These are phyloP conservation scores for Sclerotiophoma versabilis DNA, from an alignment of 2,329 filamentous ascomycete genomes.

Conservation along the genomic window DNA sequence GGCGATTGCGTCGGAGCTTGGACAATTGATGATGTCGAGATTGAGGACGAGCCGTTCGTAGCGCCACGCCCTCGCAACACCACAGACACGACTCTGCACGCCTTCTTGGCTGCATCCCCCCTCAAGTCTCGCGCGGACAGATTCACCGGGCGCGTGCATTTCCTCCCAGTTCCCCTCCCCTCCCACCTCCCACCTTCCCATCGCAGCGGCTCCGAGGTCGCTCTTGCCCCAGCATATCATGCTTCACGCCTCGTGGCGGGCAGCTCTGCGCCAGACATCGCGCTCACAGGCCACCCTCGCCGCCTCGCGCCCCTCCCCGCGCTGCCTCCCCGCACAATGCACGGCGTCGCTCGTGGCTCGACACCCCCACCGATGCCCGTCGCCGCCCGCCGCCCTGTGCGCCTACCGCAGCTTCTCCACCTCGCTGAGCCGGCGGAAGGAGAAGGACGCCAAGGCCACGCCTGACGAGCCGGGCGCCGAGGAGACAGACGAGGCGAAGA, in stretches of 20 bases:
- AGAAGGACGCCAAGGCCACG: constrained; percentile 59
- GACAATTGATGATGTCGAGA: constrained; percentile 19
- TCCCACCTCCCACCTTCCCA: not conserved
- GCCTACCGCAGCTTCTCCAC: constrained; percentile 50
- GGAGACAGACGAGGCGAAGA: constrained; percentile 52
- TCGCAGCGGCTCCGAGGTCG: constrained; percentile 18
- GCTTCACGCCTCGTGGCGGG: constrained; percentile 71
- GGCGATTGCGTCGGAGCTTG: constrained; percentile 17
- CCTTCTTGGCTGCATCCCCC: constrained; percentile 15
- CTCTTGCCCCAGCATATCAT: constrained; percentile 54
- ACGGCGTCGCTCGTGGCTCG: constrained; percentile 36
- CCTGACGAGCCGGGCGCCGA: constrained; percentile 53
- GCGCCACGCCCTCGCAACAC: constrained; percentile 14
- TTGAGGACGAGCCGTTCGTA: constrained; percentile 13
- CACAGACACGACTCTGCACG: constrained; percentile 15
- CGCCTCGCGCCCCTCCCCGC: constrained; percentile 33
- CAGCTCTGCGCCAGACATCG: constrained; percentile 62
- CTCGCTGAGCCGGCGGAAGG: constrained; percentile 59
- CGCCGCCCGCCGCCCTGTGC: constrained; percentile 43
- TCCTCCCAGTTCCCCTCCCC: not conserved
- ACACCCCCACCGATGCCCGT: constrained; percentile 30
- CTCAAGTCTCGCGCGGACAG: constrained; percentile 8
- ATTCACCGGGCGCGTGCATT: constrained; percentile 16
- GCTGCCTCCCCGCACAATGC: constrained; percentile 41
- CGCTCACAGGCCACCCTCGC: constrained; percentile 49